phyloP scores from a whole-genome alignment of 2,329 filamentous ascomycete species.

The Epichloe festucae region DNA sequence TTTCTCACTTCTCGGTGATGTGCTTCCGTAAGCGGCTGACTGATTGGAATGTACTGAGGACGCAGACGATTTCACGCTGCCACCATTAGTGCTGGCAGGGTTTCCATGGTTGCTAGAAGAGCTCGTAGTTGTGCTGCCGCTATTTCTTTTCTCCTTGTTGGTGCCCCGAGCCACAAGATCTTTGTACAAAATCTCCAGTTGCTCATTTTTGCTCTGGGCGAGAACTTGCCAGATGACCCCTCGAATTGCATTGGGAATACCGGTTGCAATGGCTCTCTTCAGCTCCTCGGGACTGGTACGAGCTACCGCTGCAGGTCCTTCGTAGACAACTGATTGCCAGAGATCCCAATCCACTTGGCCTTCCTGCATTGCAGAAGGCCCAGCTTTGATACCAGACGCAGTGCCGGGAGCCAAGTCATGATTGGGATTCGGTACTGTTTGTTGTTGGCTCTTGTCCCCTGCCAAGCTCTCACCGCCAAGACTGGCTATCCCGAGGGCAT shows the following conservation, averaged over 20 bases:
- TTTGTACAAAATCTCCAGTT: conserved; percentile 74
- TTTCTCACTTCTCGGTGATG: conserved; percentile 47
- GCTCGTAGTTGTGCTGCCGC: conserved; percentile 39
- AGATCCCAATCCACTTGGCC: conserved; percentile 93
- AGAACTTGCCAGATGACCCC: conserved; percentile 99
- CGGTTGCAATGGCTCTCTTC: conserved; percentile 79
- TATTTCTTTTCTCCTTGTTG: conserved; percentile 58
- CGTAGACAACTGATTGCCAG: conserved; percentile 92
- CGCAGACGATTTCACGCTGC: conserved; percentile 60
- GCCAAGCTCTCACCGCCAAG: conserved; percentile 14
- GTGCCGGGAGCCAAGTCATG: conserved; percentile 70
- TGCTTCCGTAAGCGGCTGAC: conserved; percentile 46
- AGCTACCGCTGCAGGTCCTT: conserved; percentile 79
- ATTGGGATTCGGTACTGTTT: conserved; percentile 51
- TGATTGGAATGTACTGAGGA: conserved; percentile 74
- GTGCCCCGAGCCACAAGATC: conserved; percentile 71
- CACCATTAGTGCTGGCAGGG: conserved; percentile 45
- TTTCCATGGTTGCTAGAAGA: conserved; percentile 36
- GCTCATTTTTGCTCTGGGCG: conserved; percentile 87
- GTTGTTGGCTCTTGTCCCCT: conserved; percentile 20
- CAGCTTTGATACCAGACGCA: conserved; percentile 65
- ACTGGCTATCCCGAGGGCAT: conserved; percentile 11
- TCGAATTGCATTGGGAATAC: conserved; percentile 87
- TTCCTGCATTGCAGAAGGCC: conserved; percentile 57
- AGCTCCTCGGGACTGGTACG: conserved; percentile 81